Conservation (phyloP, 495 filamentous ascomycete species). For the Viridothelium virens region DNA sequence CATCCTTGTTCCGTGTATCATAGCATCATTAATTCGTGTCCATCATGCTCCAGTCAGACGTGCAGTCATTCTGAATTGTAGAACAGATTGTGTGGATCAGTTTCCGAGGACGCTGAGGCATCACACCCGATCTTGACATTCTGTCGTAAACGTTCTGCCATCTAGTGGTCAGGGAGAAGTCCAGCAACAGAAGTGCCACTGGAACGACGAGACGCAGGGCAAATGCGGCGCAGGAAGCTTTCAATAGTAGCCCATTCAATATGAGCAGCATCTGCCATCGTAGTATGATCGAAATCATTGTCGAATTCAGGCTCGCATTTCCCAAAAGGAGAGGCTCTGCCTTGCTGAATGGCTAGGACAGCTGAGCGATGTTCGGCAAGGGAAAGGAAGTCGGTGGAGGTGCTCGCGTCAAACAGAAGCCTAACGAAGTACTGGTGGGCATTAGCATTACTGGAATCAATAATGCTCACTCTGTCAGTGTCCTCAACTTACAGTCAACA, state of each 20-base stretch:
- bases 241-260: conserved; percentile 4
- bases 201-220: background rate
- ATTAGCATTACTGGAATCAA: conserved; percentile 32
- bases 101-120: background rate
- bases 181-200: background rate
- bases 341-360: background rate
- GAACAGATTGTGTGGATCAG: background rate
- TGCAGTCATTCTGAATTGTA: background rate
- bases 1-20: background rate
- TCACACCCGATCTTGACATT: background rate
- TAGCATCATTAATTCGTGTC: background rate
- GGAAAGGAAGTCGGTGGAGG: conserved; percentile 25
- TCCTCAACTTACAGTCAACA: conserved; percentile 19
- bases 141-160: background rate
- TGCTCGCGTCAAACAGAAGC: conserved; percentile 44
- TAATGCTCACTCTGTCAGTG: background rate
- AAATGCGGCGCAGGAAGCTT: background rate
- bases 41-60: background rate
- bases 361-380: conserved; percentile 31
- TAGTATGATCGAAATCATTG: background rate
- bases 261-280: conserved; percentile 8
- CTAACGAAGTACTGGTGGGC: conserved; percentile 51
- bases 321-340: background rate
- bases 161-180: background rate
- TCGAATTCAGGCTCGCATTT: conserved; percentile 3